Evolutionary conservation across 2,329 filamentous ascomycete genomes (phyloP).

Genomic region (Aspergillus neoniger): DNA sequence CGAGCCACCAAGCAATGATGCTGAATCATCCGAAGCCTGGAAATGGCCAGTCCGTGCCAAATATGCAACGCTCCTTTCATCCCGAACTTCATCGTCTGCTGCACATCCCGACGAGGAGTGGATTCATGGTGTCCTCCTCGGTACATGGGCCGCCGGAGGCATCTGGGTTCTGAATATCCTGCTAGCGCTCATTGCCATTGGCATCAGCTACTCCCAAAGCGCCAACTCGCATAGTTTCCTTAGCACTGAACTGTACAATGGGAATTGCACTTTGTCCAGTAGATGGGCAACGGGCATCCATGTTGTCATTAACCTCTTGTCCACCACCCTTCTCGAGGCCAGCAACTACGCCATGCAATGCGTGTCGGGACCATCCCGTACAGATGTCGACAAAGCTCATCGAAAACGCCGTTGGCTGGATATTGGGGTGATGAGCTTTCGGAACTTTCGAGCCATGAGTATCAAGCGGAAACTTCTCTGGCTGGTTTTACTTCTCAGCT

Average conservation of each 20-base stretch:
- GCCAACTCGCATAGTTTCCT: background rate
- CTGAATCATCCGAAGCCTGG: too few relatives aligned
- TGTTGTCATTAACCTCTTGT: slow-evolving; percentile 52
- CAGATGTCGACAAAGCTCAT: slow-evolving; percentile 54
- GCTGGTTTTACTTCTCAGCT: slow-evolving; percentile 16
- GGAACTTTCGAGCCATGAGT: slow-evolving; percentile 32
- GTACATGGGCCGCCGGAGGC: slow-evolving; percentile 1
- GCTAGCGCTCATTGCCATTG: slow-evolving; percentile 13
- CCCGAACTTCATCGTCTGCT: too few relatives aligned
- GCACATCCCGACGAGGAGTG: slow-evolving; percentile 8
- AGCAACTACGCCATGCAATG: slow-evolving; percentile 58
- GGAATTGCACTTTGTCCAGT: slow-evolving; percentile 11
- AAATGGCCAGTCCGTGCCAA: too few relatives aligned
- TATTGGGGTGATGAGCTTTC: slow-evolving; percentile 44
- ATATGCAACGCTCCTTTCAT: too few relatives aligned
- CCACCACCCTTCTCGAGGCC: slow-evolving; percentile 48
- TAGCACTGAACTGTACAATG: slow-evolving; percentile 12
- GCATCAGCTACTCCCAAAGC: slow-evolving; percentile 4
- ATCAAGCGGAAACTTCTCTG: slow-evolving; percentile 29
- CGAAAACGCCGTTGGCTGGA: slow-evolving; percentile 43
- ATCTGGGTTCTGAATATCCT: slow-evolving; percentile 14
- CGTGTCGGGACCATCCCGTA: slow-evolving; percentile 52
- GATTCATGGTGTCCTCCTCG: slow-evolving; percentile 13
- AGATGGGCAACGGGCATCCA: slow-evolving; percentile 37
- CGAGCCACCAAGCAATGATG: too few relatives aligned